Conservation (phyloP, 2,329 filamentous ascomycete genomes). For the Botrytis squamosa region DNA sequence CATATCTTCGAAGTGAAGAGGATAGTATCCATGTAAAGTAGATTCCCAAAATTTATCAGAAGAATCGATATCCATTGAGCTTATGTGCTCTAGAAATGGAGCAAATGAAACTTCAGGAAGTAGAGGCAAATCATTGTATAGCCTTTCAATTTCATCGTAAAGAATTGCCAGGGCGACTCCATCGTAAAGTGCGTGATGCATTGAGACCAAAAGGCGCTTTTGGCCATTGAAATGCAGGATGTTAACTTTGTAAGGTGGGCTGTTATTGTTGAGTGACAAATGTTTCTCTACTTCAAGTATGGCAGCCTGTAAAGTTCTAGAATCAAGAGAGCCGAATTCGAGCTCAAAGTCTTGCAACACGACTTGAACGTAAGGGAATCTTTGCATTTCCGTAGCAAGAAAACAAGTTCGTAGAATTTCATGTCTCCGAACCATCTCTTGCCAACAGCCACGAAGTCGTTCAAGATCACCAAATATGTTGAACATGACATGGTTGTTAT, state of each 20-base stretch:
- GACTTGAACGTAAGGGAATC: conserved; percentile 69
- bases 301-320: conserved; percentile 4
- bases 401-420: conserved; percentile 79
- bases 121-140: conserved; percentile 51
- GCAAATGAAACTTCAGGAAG: conserved; percentile 55
- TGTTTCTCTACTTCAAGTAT: neutral
- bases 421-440: conserved; percentile 61
- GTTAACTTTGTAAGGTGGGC: conserved; percentile 35
- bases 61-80: conserved; percentile 47
- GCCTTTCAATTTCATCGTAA: conserved; percentile 65
- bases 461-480: conserved; percentile 52
- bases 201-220: conserved; percentile 33
- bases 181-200: conserved; percentile 85
- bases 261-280: conserved; percentile 17
- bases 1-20: conserved; percentile 31
- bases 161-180: conserved; percentile 72
- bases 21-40: conserved; percentile 53
- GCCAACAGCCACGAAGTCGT: conserved; percentile 61
- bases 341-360: conserved; percentile 52
- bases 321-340: conserved; percentile 25
- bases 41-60: conserved; percentile 65
- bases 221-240: conserved; percentile 17
- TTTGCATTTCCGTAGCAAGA: conserved; percentile 57
- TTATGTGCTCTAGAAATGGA: conserved; percentile 61
- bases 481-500: conserved; percentile 72